phyloP scores from a whole-genome alignment of 441 rosid species.

The Hura crepitans region DNA sequence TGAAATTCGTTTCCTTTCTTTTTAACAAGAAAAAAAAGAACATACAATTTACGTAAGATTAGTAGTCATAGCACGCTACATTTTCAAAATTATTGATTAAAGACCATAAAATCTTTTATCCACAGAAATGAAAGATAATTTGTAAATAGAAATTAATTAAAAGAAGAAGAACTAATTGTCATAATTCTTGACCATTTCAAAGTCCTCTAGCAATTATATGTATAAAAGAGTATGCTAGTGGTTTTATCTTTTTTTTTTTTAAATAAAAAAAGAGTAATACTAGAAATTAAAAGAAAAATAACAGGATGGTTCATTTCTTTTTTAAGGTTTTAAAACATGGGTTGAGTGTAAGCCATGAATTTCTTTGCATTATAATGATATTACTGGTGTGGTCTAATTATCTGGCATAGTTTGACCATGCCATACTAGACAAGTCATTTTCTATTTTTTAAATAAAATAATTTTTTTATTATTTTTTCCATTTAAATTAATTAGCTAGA shows the following conservation, averaged over 20 bases:
- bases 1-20: no score
- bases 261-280: no score
- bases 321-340: background rate
- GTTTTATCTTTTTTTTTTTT: background rate
- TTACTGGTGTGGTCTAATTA: background rate
- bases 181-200: conserved; percentile 17
- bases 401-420: conserved; percentile 2
- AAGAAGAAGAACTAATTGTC: no score
- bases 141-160: background rate
- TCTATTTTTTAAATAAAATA: conserved; percentile 4
- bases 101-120: background rate
- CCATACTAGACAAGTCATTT: conserved; percentile 20
- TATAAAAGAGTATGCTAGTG: background rate
- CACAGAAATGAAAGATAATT: conserved; percentile 1
- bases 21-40: no score
- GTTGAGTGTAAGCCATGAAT: conserved; percentile 6
- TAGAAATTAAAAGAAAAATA: background rate
- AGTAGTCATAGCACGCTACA: conserved; percentile 4
- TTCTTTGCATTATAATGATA: background rate
- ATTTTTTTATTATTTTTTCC: background rate
- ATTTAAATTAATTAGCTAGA: conserved; percentile 10
- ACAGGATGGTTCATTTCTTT: background rate
- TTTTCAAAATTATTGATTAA: background rate
- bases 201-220: background rate
- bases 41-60: background rate